These are phyloP conservation scores for Entomortierella beljakovae DNA, from an alignment of 192 early-diverging fungal genomes.

Conservation along the genomic window DNA sequence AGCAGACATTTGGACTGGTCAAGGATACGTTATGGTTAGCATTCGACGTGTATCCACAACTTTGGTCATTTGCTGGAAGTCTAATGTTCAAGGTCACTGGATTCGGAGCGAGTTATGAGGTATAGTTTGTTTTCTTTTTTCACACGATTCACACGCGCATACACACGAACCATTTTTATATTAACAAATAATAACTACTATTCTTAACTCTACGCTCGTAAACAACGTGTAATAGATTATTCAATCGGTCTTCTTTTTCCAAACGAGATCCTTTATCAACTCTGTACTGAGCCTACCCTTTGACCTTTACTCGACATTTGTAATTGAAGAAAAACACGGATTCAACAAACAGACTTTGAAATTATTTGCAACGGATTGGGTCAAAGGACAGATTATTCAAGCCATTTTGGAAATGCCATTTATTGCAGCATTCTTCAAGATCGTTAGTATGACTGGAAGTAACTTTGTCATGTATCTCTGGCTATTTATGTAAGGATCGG, in stretches of 20 bases:
- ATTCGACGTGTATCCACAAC: slow-evolving; percentile 77
- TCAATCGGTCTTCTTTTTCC: slow-evolving; percentile 85
- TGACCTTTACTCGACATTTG: slow-evolving; percentile 90
- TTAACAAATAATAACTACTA: no score
- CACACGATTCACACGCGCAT: no score
- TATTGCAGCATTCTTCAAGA: slow-evolving; percentile 80
- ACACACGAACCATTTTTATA: no score
- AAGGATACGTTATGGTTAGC: slow-evolving; percentile 75
- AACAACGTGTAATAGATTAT: slow-evolving; percentile 68
- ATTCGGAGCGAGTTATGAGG: slow-evolving; percentile 75
- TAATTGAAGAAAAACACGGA: slow-evolving; percentile 93
- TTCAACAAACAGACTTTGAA: slow-evolving; percentile 95
- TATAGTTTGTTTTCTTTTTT: slow-evolving; percentile 23
- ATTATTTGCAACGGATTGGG: slow-evolving; percentile 80
- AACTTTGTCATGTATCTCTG: slow-evolving; percentile 93
- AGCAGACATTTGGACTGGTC: slow-evolving; percentile 68
- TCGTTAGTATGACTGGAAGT: slow-evolving; percentile 84
- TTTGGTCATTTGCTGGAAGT: slow-evolving; percentile 75
- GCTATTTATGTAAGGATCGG: slow-evolving; percentile 89
- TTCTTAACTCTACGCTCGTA: background rate
- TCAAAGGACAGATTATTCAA: slow-evolving; percentile 79
- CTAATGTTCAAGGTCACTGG: slow-evolving; percentile 64
- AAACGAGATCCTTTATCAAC: slow-evolving; percentile 64
- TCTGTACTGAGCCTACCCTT: slow-evolving; percentile 82
- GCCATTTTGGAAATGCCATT: slow-evolving; percentile 82